phyloP scores from a whole-genome alignment of 768 basidiomycete species.

The Porpolomopsis calyptriformis region DNA sequence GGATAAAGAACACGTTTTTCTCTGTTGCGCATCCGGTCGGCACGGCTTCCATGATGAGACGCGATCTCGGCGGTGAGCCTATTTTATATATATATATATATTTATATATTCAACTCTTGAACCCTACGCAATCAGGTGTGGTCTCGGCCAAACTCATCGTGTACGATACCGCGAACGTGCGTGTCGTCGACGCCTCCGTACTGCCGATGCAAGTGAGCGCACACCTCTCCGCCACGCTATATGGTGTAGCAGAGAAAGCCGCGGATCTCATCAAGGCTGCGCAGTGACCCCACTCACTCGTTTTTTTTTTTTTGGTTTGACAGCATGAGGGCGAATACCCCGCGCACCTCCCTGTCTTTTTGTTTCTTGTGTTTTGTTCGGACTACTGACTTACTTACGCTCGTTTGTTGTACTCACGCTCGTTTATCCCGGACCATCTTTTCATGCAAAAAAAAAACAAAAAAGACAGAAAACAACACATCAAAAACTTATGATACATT shows the following conservation, averaged over 20 bases:
- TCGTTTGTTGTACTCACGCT: no score
- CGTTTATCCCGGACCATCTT: no score
- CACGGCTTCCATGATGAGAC: slow-evolving; percentile 35
- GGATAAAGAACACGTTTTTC: slow-evolving; percentile 34
- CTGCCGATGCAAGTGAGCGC: slow-evolving; percentile 40
- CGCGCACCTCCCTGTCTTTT: no score
- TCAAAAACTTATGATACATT: no score
- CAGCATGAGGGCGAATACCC: no score
- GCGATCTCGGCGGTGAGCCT: slow-evolving; percentile 26
- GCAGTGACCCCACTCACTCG: slow-evolving; percentile 13
- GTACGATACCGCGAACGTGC: slow-evolving; percentile 38
- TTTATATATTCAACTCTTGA: background rate
- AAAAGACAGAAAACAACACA: no score
- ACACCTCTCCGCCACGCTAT: slow-evolving; percentile 37
- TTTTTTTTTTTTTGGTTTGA: no score
- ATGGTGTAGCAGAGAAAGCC: slow-evolving; percentile 47
- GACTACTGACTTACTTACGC: no score
- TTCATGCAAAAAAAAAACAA: no score
- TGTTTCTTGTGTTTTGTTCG: no score
- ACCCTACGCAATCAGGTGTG: slow-evolving; percentile 28
- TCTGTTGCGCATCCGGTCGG: slow-evolving; percentile 41
- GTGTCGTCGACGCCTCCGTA: slow-evolving; percentile 42
- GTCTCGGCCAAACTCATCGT: slow-evolving; percentile 36
- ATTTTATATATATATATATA: background rate
- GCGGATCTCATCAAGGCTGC: slow-evolving; percentile 39